phyloP scores from a whole-genome alignment of 1,284 basidiomycete species.

The Singerocomus rubriflavus region DNA sequence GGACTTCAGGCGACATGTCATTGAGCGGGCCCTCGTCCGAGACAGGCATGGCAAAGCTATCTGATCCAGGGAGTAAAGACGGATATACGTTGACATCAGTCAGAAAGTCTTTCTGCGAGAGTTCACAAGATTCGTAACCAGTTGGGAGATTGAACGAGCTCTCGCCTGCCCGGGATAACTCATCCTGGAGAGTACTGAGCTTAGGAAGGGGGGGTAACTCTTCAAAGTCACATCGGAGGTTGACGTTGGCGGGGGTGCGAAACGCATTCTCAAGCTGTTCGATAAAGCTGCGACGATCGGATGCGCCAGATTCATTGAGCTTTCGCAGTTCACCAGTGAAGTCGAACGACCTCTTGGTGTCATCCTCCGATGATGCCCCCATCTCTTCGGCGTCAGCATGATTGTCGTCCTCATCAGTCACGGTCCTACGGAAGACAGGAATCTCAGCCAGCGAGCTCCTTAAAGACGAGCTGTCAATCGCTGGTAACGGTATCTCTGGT shows the following conservation, averaged over 20 bases:
- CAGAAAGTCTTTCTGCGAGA: slow-evolving; percentile 16
- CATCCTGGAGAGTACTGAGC: slow-evolving; percentile 26
- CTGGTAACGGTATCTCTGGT: slow-evolving; percentile 41
- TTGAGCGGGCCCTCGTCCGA: slow-evolving; percentile 25
- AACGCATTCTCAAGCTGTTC: slow-evolving; percentile 80
- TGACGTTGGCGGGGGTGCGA: slow-evolving; percentile 65
- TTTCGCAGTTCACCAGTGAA: slow-evolving; percentile 78
- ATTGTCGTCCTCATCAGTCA: slow-evolving; percentile 46
- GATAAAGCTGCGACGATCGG: slow-evolving; percentile 73
- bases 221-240: slow-evolving; percentile 47
- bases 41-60: slow-evolving; percentile 15
- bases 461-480: slow-evolving; percentile 15
- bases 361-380: slow-evolving; percentile 44
- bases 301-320: slow-evolving; percentile 66
- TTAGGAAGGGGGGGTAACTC: slow-evolving; percentile 44
- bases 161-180: slow-evolving; percentile 24
- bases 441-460: slow-evolving; percentile 17
- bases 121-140: slow-evolving; percentile 18
- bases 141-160: slow-evolving; percentile 20
- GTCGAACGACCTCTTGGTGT: slow-evolving; percentile 79
- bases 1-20: slow-evolving; percentile 22
- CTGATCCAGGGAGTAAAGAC: slow-evolving; percentile 20
- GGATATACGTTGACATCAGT: slow-evolving; percentile 24
- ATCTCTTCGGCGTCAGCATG: slow-evolving; percentile 47
- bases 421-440: slow-evolving; percentile 45